Conservation (phyloP, 495 filamentous ascomycete genomes). For the Viridothelium virens region DNA sequence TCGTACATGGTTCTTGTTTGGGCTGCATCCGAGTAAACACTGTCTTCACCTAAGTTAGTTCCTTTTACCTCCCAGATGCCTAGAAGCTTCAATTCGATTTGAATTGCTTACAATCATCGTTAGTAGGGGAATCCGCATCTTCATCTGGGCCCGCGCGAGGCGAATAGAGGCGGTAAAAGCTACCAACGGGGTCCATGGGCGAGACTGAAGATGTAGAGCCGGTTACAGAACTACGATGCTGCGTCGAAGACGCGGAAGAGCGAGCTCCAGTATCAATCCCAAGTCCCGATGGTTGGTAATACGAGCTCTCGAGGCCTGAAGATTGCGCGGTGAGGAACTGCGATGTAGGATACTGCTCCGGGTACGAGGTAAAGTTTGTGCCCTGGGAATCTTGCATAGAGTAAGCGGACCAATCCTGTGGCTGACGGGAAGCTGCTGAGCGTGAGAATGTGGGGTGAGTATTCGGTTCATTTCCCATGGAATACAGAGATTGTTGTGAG, state of each 20-base stretch:
- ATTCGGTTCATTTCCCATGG: too few species aligned
- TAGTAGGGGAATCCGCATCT: neutral
- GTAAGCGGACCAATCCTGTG: too few species aligned
- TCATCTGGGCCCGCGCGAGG: neutral
- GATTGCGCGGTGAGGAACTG: neutral
- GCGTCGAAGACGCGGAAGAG: neutral
- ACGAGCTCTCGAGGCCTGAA: neutral
- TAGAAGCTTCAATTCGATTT: neutral
- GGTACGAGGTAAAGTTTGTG: too few species aligned
- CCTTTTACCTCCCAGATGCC: neutral
- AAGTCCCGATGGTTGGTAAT: neutral
- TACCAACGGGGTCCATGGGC: neutral
- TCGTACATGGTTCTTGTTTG: neutral
- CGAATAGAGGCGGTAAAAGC: neutral
- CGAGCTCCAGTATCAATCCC: neutral
- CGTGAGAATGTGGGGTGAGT: too few species aligned
- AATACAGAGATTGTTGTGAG: too few species aligned
- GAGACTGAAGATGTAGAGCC: neutral
- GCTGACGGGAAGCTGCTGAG: too few species aligned
- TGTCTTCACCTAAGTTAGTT: neutral
- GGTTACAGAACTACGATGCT: neutral
- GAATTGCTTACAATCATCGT: neutral
- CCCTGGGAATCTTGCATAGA: too few species aligned
- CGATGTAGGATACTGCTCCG: neutral
- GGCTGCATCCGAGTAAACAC: neutral